Evolutionary conservation across 495 filamentous ascomycete genomes (phyloP).

Genomic region (Annulohypoxylon stygium): DNA sequence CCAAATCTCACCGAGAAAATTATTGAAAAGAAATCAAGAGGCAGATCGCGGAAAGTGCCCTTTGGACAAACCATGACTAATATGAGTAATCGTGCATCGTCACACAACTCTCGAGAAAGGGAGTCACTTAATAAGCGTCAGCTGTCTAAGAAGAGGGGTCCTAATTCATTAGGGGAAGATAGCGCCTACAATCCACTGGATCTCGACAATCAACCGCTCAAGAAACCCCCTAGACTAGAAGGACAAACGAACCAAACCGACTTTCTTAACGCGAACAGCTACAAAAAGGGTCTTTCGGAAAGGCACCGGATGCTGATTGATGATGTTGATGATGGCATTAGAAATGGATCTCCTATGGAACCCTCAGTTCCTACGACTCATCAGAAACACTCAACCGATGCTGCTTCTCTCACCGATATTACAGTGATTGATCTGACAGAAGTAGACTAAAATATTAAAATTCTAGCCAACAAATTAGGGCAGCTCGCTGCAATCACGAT

Average conservation of each 20-base stretch:
- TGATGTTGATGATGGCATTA: background rate
- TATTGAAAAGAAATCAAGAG: background rate
- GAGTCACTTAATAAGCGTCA: background rate
- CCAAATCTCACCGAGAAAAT: conserved; percentile 14
- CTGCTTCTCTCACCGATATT: background rate
- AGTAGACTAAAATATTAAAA: background rate
- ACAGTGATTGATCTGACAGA: conserved; percentile 14
- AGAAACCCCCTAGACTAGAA: background rate
- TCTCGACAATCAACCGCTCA: background rate
- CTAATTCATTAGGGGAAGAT: background rate
- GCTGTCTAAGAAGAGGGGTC: background rate
- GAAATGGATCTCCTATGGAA: no score
- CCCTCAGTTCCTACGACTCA: background rate
- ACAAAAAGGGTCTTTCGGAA: background rate
- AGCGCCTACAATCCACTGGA: background rate
- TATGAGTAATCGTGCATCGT: no score
- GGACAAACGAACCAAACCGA: background rate
- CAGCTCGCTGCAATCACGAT: no score
- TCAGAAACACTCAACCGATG: background rate
- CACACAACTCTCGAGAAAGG: background rate
- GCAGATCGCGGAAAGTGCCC: conserved; percentile 7
- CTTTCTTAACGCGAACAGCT: background rate
- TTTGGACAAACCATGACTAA: background rate
- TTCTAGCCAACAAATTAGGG: background rate
- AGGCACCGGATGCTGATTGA: background rate